These are phyloP conservation scores for Aspergillus olivimuriae DNA, from an alignment of 495 filamentous ascomycete species.

Conservation along the genomic window DNA sequence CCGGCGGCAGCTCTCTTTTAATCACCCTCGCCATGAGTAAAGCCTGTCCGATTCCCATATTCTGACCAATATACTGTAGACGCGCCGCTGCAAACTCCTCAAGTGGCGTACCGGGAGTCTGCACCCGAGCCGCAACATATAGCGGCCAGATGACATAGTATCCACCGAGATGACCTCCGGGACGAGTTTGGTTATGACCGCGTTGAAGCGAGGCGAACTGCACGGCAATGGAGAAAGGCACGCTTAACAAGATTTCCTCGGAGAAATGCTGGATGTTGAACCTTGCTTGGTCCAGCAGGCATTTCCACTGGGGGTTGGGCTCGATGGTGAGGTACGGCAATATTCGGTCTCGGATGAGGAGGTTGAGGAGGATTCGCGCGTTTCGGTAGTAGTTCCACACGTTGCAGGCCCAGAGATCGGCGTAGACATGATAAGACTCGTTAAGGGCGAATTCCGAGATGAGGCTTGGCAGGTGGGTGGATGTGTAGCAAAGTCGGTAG, in stretches of 20 bases:
- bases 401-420: constrained; percentile 8
- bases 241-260: constrained; percentile 1
- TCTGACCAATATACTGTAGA: constrained; percentile 1
- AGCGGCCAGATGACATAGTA: constrained; percentile 5
- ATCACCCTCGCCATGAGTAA: constrained; percentile 5
- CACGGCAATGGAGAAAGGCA: not conserved
- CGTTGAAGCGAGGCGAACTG: constrained; percentile 1
- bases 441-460: constrained; percentile 4
- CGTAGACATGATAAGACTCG: constrained; percentile 6
- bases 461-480: not conserved
- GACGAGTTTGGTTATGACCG: not conserved
- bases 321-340: constrained; percentile 2
- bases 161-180: constrained; percentile 1
- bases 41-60: constrained; percentile 7
- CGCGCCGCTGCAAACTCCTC: not conserved
- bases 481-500: not conserved
- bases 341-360: not conserved
- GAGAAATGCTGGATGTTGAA: not conserved
- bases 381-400: constrained; percentile 8
- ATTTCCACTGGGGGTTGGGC: constrained; percentile 3
- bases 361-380: constrained; percentile 2
- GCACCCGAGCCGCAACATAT: constrained; percentile 4
- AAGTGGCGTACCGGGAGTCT: not conserved
- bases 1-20: not conserved
- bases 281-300: not conserved